phyloP scores from a whole-genome alignment of 805 yeast genomes.

The Ogataea nitratoaversa region DNA sequence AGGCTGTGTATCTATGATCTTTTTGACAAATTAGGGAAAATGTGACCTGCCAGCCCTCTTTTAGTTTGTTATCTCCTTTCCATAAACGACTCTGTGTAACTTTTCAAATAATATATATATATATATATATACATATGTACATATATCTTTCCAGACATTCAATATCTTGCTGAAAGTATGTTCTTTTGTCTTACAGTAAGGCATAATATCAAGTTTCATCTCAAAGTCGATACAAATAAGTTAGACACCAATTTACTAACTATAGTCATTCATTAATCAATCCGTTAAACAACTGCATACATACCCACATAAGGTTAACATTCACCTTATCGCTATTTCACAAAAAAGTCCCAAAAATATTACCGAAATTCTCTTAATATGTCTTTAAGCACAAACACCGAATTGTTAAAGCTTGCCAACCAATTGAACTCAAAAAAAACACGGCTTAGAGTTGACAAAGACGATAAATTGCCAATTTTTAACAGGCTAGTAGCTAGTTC shows the following conservation, averaged over 20 bases:
- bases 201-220: too few species aligned
- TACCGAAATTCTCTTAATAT: background rate
- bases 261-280: too few species aligned
- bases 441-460: background rate
- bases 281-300: too few species aligned
- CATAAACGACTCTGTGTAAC: background rate
- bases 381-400: conserved; percentile 2
- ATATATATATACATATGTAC: conserved; percentile 1
- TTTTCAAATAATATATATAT: background rate
- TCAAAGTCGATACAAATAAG: too few species aligned
- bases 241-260: too few species aligned
- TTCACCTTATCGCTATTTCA: too few species aligned
- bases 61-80: background rate
- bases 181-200: too few species aligned
- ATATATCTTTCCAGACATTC: too few species aligned
- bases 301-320: too few species aligned
- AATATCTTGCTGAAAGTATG: too few species aligned
- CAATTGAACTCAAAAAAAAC: conserved; percentile 6
- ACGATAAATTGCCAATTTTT: conserved; percentile 4
- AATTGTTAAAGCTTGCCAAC: conserved; percentile 8
- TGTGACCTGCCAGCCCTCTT: background rate
- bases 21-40: background rate
- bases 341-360: too few species aligned
- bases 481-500: conserved; percentile 4
- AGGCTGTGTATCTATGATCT: background rate